Evolutionary conservation across 768 basidiomycete genomes (phyloP), one percentile per base, ranked within the genome.

Genomic region (Lanmaoa pseudosensibilis): DNA sequence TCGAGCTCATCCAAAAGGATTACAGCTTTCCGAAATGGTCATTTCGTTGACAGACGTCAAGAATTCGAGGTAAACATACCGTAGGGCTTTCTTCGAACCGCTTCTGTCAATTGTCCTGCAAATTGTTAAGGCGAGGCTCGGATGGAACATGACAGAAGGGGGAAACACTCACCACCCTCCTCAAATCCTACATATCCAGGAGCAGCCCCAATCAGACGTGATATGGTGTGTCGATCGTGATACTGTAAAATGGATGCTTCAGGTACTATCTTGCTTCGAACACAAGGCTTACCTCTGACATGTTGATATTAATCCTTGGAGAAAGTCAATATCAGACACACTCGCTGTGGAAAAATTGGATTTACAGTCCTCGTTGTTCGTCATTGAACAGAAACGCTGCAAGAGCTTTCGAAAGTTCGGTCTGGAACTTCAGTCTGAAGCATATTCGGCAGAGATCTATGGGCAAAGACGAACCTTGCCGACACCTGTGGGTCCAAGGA

Each of bases 351-450:
- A 54, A 43, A 25, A 27, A 33, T n/a, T 25, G 5, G 6, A 79
- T 84, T 73, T 65, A 92, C 91, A 96, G 66, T 12, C 91, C 94
- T 41, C 89, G 77, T 55, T 88, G 85, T 66, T 94, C 92, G 59
- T 94, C 91, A 57, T 93, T 88, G 75, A 92, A 97, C 55, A 98
- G 69, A 79, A 97, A 97, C 0, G 79, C 80, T 0, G 94, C 93
- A 13, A 98, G 80, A 0, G 90, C 85, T 72, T 97, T 97, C 67
- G 88, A 89, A 8, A 97, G 78, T 62, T 94, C 93, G 0, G 94
- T 96, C 88, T 69, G 50, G 36, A 21, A 38, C 49, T 40, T 55
- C 45, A 53, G 44, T 55, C 34, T 10, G 45, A 18, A 56, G 32
- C n/a, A 37, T 44, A 33, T 32, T 39, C 7, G n/a, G 5, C 13